These are phyloP conservation scores for Narthecium ossifragum DNA, from an alignment of 106 monocot species.

Conservation along the genomic window DNA sequence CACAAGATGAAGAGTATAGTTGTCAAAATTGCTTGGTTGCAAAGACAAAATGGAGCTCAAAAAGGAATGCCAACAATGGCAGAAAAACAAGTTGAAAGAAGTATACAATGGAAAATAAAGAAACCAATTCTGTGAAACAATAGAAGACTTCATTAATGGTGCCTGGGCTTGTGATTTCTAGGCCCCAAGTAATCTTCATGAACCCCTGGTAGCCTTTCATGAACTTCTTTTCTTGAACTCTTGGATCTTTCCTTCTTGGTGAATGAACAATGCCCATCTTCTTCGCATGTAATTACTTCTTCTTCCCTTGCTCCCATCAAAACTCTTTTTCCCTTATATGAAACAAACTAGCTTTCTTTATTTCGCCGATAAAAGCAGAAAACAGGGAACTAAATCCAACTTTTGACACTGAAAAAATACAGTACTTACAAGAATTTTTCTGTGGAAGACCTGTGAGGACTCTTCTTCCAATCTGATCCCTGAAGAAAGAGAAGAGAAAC, in stretches of 20 bases:
- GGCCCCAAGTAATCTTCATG: slow-evolving; percentile 14
- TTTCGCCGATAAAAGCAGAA: neutral
- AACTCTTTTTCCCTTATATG: neutral
- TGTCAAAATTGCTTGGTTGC: too few species aligned
- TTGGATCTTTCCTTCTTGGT: too few species aligned
- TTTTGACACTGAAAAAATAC: neutral
- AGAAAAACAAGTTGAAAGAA: too few species aligned
- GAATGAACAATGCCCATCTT: neutral
- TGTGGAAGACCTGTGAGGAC: neutral
- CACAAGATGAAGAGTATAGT: too few species aligned
- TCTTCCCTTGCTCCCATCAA: neutral
- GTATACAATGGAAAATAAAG: too few species aligned
- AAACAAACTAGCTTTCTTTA: neutral
- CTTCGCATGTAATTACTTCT: neutral
- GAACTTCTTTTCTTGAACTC: neutral
- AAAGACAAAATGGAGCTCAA: too few species aligned
- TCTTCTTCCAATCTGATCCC: neutral
- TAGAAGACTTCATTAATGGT: too few species aligned
- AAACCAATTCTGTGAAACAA: too few species aligned
- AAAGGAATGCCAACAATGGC: too few species aligned
- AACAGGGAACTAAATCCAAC: neutral
- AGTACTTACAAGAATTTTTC: neutral
- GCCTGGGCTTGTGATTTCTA: slow-evolving; percentile 11
- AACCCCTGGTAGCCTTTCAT: slow-evolving; percentile 2
- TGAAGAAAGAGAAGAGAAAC: neutral